These are phyloP conservation scores for Carpinus viminea DNA, from an alignment of 306 rosid species.

Conservation along the genomic window DNA sequence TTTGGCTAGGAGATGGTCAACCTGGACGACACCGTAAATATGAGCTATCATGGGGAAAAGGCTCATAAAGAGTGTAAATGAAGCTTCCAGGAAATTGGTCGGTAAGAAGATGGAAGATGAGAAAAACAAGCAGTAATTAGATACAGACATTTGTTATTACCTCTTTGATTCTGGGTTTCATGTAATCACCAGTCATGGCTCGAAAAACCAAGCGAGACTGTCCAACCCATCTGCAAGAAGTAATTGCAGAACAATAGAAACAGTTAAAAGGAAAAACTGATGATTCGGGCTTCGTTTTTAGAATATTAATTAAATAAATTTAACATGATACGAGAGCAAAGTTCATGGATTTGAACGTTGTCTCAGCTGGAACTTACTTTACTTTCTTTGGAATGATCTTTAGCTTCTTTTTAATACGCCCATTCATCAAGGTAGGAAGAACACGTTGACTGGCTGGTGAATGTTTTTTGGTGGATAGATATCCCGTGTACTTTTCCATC, in stretches of 20 bases:
- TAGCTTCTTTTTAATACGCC: not conserved
- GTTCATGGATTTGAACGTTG: too few relatives aligned
- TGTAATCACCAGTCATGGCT: not conserved
- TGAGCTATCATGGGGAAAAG: not conserved
- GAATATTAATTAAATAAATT: too few relatives aligned
- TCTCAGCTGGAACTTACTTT: not conserved
- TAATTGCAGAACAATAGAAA: not conserved
- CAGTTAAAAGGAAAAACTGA: not conserved
- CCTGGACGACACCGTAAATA: not conserved
- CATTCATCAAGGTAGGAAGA: not conserved
- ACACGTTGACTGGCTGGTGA: not conserved
- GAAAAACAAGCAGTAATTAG: too few relatives aligned
- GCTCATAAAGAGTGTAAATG: too few relatives aligned
- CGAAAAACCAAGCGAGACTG: not conserved
- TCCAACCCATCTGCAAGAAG: not conserved
- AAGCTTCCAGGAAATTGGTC: too few relatives aligned
- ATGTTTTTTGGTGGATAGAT: not conserved
- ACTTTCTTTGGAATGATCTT: conserved; percentile 1
- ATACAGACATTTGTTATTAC: not conserved
- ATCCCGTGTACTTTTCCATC: not conserved
- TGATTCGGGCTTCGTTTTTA: not conserved
- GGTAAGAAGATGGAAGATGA: too few relatives aligned
- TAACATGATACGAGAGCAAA: too few relatives aligned
- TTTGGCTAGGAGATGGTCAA: conserved; percentile 6
- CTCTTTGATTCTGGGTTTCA: conserved; percentile 6